Conservation (phyloP, 2,329 filamentous ascomycete species). For the Ascochyta rabiei region DNA sequence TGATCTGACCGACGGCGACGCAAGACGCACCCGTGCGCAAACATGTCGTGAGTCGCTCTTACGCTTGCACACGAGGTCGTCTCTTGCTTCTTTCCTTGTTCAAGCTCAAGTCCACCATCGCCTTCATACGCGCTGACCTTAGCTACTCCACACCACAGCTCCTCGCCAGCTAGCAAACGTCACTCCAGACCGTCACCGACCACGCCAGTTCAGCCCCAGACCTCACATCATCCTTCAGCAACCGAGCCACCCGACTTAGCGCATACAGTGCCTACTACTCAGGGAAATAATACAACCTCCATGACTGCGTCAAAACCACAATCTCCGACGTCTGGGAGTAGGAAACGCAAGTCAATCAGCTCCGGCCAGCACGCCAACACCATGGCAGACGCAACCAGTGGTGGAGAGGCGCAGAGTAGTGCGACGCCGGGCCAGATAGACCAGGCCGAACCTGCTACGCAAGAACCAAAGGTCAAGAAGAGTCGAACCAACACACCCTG, state of each 20-base stretch:
- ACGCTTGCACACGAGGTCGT: constrained; percentile 7
- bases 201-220: constrained; percentile 39
- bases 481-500: constrained; percentile 98
- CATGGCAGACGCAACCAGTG: constrained; percentile 29
- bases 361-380: constrained; percentile 30
- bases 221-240: constrained; percentile 26
- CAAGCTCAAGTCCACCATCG: constrained; percentile 5
- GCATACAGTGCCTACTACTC: constrained; percentile 36
- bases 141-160: constrained; percentile 41
- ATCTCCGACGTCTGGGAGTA: neutral
- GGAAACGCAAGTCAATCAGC: constrained; percentile 45
- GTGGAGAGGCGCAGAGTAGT: constrained; percentile 23
- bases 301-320: constrained; percentile 27
- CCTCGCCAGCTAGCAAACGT: constrained; percentile 51
- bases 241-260: constrained; percentile 37
- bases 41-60: constrained; percentile 49
- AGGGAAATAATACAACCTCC: constrained; percentile 26
- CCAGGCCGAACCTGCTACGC: constrained; percentile 31
- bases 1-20: constrained; percentile 24
- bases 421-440: constrained; percentile 33
- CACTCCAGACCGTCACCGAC: constrained; percentile 51
- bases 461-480: constrained; percentile 71
- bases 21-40: constrained; percentile 32
- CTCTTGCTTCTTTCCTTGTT: constrained; percentile 6
- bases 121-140: constrained; percentile 38